These are phyloP conservation scores for Talaromyces proteolyticus DNA, from an alignment of 495 filamentous ascomycete species.

Conservation along the genomic window DNA sequence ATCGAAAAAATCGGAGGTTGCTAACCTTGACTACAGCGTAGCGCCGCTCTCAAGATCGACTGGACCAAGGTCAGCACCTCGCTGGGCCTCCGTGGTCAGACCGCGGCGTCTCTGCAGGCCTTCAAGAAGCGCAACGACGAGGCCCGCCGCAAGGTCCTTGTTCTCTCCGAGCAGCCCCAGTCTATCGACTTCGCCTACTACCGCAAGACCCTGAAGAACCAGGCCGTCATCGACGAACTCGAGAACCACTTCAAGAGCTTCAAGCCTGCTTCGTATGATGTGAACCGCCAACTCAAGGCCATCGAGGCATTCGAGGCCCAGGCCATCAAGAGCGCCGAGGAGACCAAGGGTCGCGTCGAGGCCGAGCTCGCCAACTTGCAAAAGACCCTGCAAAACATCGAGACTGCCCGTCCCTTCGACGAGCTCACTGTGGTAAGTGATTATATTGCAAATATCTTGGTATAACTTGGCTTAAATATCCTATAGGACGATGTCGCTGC, in stretches of 20 bases:
- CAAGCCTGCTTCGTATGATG: conserved; percentile 88
- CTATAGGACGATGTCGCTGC: conserved; percentile 84
- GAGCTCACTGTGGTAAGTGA: conserved; percentile 92
- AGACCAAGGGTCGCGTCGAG: conserved; percentile 93
- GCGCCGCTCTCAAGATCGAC: conserved; percentile 98
- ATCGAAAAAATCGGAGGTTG: conserved; percentile 7
- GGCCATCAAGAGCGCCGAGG: conserved; percentile 92
- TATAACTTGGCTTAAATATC: neutral
- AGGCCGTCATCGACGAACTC: conserved; percentile 88
- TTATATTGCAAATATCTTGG: conserved; percentile 1
- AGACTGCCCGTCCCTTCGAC: conserved; percentile 92
- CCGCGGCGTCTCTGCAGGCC: conserved; percentile 76
- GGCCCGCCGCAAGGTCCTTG: conserved; percentile 82
- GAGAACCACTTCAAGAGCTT: conserved; percentile 87
- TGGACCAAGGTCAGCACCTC: conserved; percentile 87
- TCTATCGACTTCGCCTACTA: conserved; percentile 89
- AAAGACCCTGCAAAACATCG: conserved; percentile 93
- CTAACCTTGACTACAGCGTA: conserved; percentile 57
- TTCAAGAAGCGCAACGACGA: conserved; percentile 99
- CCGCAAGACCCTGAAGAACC: conserved; percentile 89
- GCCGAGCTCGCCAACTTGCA: conserved; percentile 85
- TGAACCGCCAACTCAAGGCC: conserved; percentile 86
- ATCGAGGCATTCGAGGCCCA: conserved; percentile 97
- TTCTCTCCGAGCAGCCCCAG: conserved; percentile 72
- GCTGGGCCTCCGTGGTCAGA: conserved; percentile 93